phyloP scores from a whole-genome alignment of 202 grass and related monocot genomes.

The Panicum virgatum region DNA sequence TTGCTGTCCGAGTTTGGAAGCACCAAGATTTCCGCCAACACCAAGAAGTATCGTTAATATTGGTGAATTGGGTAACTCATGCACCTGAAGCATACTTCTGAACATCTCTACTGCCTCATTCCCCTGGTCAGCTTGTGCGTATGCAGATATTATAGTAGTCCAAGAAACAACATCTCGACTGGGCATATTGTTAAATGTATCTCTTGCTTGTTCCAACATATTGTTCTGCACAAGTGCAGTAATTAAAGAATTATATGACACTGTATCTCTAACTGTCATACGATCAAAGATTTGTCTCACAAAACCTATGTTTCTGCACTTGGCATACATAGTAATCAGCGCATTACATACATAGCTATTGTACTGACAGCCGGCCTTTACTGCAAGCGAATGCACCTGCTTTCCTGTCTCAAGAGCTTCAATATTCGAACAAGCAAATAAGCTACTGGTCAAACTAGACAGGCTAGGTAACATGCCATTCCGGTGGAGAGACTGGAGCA shows the following conservation, averaged over 20 bases:
- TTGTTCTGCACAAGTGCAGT: slow-evolving; percentile 59
- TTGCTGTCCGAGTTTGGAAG: slow-evolving; percentile 60
- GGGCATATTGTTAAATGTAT: slow-evolving; percentile 64
- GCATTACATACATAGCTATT: slow-evolving; percentile 69
- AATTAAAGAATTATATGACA: slow-evolving; percentile 78
- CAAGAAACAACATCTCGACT: slow-evolving; percentile 74
- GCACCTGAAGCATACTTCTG: slow-evolving; percentile 52
- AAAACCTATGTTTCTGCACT: slow-evolving; percentile 57
- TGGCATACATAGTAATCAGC: slow-evolving; percentile 69
- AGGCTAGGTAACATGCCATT: slow-evolving; percentile 59
- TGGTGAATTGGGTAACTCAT: slow-evolving; percentile 52
- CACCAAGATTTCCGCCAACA: slow-evolving; percentile 49
- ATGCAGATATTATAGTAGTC: slow-evolving; percentile 80
- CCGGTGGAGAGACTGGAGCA: slow-evolving; percentile 52
- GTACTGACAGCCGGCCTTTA: slow-evolving; percentile 68
- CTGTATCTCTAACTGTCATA: slow-evolving; percentile 62
- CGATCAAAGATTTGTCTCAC: slow-evolving; percentile 49
- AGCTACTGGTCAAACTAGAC: slow-evolving; percentile 68
- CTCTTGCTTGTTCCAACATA: slow-evolving; percentile 62
- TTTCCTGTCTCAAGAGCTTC: slow-evolving; percentile 60
- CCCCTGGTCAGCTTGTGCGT: slow-evolving; percentile 59
- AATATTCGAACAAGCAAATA: slow-evolving; percentile 67
- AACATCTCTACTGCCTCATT: slow-evolving; percentile 59
- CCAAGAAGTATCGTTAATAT: slow-evolving; percentile 62
- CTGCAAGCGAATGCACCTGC: slow-evolving; percentile 65